These are phyloP conservation scores for Comarum palustre DNA, from an alignment of 306 rosid species.

Conservation along the genomic window DNA sequence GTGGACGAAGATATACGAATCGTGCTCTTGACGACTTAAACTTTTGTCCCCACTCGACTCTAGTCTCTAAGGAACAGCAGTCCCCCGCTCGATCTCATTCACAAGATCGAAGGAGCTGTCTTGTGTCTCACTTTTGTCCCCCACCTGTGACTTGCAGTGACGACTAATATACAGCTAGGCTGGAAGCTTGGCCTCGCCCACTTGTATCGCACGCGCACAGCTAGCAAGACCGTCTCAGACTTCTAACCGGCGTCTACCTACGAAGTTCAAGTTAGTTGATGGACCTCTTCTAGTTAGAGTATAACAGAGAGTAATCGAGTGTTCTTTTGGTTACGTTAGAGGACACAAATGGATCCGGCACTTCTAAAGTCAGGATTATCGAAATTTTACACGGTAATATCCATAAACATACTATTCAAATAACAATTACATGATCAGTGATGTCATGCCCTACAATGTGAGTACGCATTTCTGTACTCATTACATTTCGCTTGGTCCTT, in stretches of 20 bases:
- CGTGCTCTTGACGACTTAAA: constrained; percentile 17
- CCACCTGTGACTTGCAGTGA: constrained; percentile 28
- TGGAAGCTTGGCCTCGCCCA: constrained; percentile 29
- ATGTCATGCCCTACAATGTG: constrained; percentile 13
- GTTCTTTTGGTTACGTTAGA: not conserved
- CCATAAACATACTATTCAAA: not conserved
- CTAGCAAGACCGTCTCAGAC: not conserved
- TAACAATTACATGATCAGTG: not conserved
- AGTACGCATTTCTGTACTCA: not conserved
- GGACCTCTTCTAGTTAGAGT: not conserved
- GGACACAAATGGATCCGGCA: not conserved
- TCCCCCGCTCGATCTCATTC: not conserved
- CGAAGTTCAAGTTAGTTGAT: not conserved
- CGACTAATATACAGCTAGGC: constrained; percentile 2
- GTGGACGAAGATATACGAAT: not conserved
- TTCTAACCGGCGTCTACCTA: not conserved
- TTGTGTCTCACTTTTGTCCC: constrained; percentile 52
- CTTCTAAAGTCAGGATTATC: not conserved
- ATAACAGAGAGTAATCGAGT: too few relatives aligned
- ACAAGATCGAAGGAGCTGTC: constrained; percentile 17
- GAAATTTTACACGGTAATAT: not conserved
- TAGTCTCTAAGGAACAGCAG: constrained; percentile 13
- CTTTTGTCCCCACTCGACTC: constrained; percentile 27
- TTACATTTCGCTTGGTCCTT: constrained; percentile 41
- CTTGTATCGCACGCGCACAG: constrained; percentile 21